phyloP scores from a whole-genome alignment of 768 basidiomycete species.

The Solioccasus polychromus region DNA sequence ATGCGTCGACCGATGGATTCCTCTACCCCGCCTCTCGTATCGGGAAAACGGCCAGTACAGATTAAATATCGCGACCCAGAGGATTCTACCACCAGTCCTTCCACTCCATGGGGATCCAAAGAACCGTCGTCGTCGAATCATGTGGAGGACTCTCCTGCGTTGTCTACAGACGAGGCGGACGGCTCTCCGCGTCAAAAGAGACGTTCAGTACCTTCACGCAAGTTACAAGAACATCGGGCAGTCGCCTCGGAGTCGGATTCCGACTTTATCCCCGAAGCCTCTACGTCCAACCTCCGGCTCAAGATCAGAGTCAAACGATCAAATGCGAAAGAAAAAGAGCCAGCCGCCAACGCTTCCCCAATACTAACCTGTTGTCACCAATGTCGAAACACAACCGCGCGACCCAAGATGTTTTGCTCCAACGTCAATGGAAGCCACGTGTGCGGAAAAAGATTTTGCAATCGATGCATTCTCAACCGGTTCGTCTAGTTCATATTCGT shows the following conservation, averaged over 20 bases:
- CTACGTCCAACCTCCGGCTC: background rate
- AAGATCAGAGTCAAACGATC: slow-evolving; percentile 3
- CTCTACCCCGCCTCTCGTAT: slow-evolving; percentile 15
- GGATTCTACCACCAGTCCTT: background rate
- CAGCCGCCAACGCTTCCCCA: background rate
- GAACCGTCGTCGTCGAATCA: background rate
- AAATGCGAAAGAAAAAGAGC: background rate
- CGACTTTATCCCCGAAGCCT: slow-evolving; percentile 9
- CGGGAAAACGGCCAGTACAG: slow-evolving; percentile 25
- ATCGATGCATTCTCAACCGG: slow-evolving; percentile 34
- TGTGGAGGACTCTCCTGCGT: background rate
- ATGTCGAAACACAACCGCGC: slow-evolving; percentile 25
- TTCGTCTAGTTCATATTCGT: slow-evolving; percentile 10
- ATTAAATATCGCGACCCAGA: slow-evolving; percentile 29
- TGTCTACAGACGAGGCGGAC: background rate
- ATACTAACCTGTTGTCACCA: slow-evolving; percentile 34
- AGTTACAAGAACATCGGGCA: slow-evolving; percentile 8
- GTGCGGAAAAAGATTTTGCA: slow-evolving; percentile 36
- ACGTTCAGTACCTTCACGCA: slow-evolving; percentile 16
- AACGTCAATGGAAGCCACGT: slow-evolving; percentile 9
- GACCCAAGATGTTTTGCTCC: slow-evolving; percentile 38
- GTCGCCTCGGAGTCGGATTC: slow-evolving; percentile 12
- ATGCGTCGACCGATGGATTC: slow-evolving; percentile 28
- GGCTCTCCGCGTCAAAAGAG: slow-evolving; percentile 1
- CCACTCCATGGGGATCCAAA: background rate